phyloP scores from a whole-genome alignment of 164 flowering plant species.

The Amborella trichopoda region DNA sequence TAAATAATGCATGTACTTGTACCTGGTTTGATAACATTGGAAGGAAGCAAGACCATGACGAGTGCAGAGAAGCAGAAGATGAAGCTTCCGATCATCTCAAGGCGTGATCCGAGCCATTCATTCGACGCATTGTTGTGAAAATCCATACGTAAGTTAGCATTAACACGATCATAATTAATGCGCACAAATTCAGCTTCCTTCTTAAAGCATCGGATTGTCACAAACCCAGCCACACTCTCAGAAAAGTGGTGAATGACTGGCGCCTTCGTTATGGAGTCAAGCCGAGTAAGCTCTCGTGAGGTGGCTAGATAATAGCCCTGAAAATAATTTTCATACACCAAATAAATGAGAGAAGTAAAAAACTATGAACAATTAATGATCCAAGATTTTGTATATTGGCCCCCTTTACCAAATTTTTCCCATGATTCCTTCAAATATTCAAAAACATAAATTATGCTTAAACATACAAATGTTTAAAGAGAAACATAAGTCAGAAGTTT shows the following conservation, averaged over 20 bases:
- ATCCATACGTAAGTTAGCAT: slow-evolving; percentile 75
- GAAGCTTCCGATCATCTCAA: slow-evolving; percentile 72
- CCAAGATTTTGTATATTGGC: not conserved
- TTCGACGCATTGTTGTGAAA: slow-evolving; percentile 87
- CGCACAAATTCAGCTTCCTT: slow-evolving; percentile 44
- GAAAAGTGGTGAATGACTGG: slow-evolving; percentile 96
- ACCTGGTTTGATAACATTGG: slow-evolving; percentile 75
- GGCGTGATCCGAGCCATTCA: slow-evolving; percentile 95
- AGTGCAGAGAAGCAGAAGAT: slow-evolving; percentile 66
- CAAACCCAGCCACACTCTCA: slow-evolving; percentile 83
- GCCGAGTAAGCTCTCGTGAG: slow-evolving; percentile 86
- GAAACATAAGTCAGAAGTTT: not conserved
- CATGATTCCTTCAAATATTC: not conserved
- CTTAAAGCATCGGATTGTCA: slow-evolving; percentile 77
- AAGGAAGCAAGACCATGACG: slow-evolving; percentile 77
- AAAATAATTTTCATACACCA: slow-evolving; percentile 1
- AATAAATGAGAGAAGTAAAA: not conserved
- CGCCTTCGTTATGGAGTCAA: slow-evolving; percentile 90
- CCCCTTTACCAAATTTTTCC: not conserved
- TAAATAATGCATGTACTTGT: not conserved
- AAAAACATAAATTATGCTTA: not conserved
- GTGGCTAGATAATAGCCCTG: slow-evolving; percentile 80
- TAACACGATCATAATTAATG: slow-evolving; percentile 61
- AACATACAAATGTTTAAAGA: not conserved
- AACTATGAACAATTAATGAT: not conserved